Evolutionary conservation across 352 stramenopile species (phyloP).

Genomic region (Phytophthora idaei): DNA sequence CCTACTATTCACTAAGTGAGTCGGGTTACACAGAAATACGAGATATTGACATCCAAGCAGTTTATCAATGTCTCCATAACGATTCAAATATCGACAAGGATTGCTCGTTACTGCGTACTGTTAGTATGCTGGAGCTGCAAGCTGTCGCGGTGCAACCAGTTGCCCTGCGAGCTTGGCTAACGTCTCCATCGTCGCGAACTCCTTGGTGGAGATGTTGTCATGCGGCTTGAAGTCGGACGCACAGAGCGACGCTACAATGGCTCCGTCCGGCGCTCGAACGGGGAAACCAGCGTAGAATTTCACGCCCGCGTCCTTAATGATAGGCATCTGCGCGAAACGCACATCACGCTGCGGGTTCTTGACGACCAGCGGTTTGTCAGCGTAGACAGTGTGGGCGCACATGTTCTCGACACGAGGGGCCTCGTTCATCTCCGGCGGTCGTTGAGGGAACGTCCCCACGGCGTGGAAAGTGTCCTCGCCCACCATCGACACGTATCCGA

Average conservation of each 20-base stretch:
- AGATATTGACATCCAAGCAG: too few relatives aligned
- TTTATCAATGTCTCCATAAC: too few relatives aligned
- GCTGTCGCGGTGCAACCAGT: conserved; percentile 37
- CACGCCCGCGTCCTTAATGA: conserved; percentile 43
- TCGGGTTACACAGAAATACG: too few relatives aligned
- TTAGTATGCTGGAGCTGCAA: conserved; percentile 26
- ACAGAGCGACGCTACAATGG: conserved; percentile 58
- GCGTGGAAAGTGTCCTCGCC: conserved; percentile 48
- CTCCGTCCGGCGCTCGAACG: conserved; percentile 50
- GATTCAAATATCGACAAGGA: too few relatives aligned
- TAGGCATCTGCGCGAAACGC: conserved; percentile 59
- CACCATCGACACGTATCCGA: conserved; percentile 62
- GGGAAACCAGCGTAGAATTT: conserved; percentile 74
- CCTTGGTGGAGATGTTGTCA: conserved; percentile 58
- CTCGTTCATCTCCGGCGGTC: conserved; percentile 31
- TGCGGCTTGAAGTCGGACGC: conserved; percentile 49
- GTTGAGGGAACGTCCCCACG: conserved; percentile 42
- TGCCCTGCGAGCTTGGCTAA: conserved; percentile 51
- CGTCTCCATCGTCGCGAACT: conserved; percentile 72
- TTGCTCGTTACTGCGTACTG: neutral
- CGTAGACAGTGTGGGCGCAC: conserved; percentile 60
- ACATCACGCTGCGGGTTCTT: conserved; percentile 65
- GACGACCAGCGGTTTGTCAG: conserved; percentile 55
- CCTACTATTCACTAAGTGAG: neutral
- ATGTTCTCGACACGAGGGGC: conserved; percentile 51